Base-by-base conservation (phyloP, 2,329 filamentous ascomycete genomes). In the Exophiala alcalophila region DNA sequence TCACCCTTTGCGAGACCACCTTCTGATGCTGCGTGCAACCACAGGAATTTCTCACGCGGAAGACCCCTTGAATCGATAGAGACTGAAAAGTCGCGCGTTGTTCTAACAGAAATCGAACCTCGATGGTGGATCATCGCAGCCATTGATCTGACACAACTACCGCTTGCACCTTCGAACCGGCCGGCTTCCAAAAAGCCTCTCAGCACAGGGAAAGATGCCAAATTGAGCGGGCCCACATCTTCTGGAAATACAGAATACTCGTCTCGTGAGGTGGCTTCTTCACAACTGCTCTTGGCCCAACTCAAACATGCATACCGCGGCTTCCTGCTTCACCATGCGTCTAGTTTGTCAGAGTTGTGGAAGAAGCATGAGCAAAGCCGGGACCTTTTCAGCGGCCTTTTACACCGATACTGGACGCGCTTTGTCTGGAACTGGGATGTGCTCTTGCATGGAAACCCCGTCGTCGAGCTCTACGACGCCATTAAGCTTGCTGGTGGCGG, bases 101-200 rank as follows among this genome's bases (percentile, higher is more conserved):
- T 97, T 23, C 69, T 96, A 30, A 81, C 88, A 57, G 89, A 98
- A 69, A 68, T 98, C 52, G 91, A 98, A 64, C 71, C 78, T 11
- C 86, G 86, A 20, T 98, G 92, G 92, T 98, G 94, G 94, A 82
- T 97, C 50, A 70, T 97, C 47, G 90, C 88, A 83, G 87, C 84
- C 33, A 80, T 96, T 60, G 84, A 92, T 60, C 73, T 95, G 25
- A 95, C 87, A 18, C 81, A 81, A 45, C 71, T 90, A 4, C 81
- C 83, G 14, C 4, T 28, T 9, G 20, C 24, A 15, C 28, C 19
- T 16, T 70, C 74, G 16, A 69, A 72, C 40, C 59, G 76, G 20
- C 23, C 40, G 11, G 60, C 69, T 8, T 67, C 66, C 3, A 65
- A 49, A 56, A 61, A 55, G 47, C 70, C 58, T 34, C 53, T 66